phyloP scores from a whole-genome alignment of 208 protist species.

The Crithidia brevicula region DNA sequence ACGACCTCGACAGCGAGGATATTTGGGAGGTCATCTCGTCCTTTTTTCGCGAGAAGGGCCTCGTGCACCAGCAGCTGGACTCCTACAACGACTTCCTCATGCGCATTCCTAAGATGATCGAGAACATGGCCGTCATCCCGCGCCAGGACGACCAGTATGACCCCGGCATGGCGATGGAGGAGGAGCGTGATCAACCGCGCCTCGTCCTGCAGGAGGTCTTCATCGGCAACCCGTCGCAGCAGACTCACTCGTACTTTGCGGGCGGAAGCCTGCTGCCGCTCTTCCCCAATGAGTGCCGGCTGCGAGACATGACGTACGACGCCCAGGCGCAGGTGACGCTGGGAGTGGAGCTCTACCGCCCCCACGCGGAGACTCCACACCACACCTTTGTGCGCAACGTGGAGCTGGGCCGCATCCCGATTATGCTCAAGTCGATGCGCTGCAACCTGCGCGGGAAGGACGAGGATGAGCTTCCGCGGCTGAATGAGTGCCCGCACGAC shows the following conservation, averaged over 20 bases:
- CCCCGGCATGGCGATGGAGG: slow-evolving; percentile 49
- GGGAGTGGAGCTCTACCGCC: slow-evolving; percentile 62
- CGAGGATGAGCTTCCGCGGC: slow-evolving; percentile 90
- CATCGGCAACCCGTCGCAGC: slow-evolving; percentile 82
- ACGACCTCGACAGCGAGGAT: slow-evolving; percentile 93
- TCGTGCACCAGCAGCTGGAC: slow-evolving; percentile 99
- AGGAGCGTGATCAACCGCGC: slow-evolving; percentile 71
- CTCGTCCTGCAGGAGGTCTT: slow-evolving; percentile 82
- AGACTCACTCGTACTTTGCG: slow-evolving; percentile 47
- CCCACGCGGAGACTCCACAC: slow-evolving; percentile 38
- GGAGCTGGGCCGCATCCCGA: slow-evolving; percentile 97
- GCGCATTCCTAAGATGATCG: slow-evolving; percentile 85
- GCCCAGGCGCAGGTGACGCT: slow-evolving; percentile 68
- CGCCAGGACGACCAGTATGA: slow-evolving; percentile 87
- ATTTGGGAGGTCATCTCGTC: slow-evolving; percentile 97
- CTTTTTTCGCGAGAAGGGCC: slow-evolving; percentile 98
- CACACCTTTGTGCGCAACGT: slow-evolving; percentile 76
- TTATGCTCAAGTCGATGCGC: slow-evolving; percentile 98
- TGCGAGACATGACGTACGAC: slow-evolving; percentile 96
- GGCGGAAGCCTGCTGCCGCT: slow-evolving; percentile 72
- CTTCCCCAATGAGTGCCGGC: slow-evolving; percentile 96
- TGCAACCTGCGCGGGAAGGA: slow-evolving; percentile 96
- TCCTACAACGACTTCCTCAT: slow-evolving; percentile 98
- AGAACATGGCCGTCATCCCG: slow-evolving; percentile 68
- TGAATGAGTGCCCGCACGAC: slow-evolving; percentile 99